Base-by-base conservation (phyloP, 352 stramenopile species). In the Thraustochytrium striatum region DNA sequence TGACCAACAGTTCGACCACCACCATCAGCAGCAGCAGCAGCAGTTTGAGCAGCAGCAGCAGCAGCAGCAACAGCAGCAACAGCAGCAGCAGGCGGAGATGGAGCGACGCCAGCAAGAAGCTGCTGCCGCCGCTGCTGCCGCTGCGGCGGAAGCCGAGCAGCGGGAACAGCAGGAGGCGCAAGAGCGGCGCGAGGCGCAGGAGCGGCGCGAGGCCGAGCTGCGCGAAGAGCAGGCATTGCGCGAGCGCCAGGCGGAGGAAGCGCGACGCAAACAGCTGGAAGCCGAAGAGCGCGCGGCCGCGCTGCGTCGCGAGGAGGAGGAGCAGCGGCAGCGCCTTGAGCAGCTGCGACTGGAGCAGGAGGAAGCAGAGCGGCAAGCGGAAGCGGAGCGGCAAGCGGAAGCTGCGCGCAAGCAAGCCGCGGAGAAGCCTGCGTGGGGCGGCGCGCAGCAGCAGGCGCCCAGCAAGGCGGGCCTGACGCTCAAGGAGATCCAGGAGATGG, bases 401-500 rank as follows among this genome's bases (percentile, higher is more conserved):
- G 47, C 47, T 16, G 47, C 16, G 47, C 65, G 65, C 25, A 39
- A 38, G 32, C 65, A 75, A 32, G 65, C 65, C 19, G 65, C 65
- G 25, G 65, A 75, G 5, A 75, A 75, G 50, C 65, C 65, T 0
- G 65, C 65, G 7, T 75, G 65, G 65, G 65, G 65, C 16, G 65
- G 65, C 21, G 65, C 32, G 33, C 5, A 39, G 11, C 19, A 5
- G 19, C 11, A 39, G 21, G 21, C 65, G 25, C 19, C 65, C 32
- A 32, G 41, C 21, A 75, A 38, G 13, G 36, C 44, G 28, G 25
- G 25, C 16, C 65, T 75, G 13, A 68, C 44, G 16, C 36, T 75
- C 7, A 75, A 75, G 65, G 65, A 75, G 65, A 75, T 75, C 25
- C 65, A 75, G 30, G 65, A 75, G 36, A 61, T 75, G 33, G 65